Evolutionary conservation across 2,329 filamentous ascomycete genomes (phyloP).

Genomic region (Cadophora malorum): DNA sequence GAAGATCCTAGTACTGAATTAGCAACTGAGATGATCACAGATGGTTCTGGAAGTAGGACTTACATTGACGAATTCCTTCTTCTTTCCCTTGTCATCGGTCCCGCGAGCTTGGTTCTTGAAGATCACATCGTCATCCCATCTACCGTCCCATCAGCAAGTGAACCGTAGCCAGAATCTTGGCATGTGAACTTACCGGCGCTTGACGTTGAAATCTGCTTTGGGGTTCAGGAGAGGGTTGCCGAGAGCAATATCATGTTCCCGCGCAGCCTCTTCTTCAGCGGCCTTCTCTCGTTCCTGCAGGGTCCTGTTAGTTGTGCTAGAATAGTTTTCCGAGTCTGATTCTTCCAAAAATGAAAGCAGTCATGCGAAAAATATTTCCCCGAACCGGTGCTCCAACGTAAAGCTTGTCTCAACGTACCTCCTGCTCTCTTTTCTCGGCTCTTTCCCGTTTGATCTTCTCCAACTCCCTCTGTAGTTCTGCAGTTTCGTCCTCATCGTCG

Average conservation of each 20-base stretch:
- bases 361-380: too few species aligned
- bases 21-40: constrained; percentile 24
- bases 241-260: constrained; percentile 86
- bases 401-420: constrained; percentile 59
- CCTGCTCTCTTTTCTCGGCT: constrained; percentile 76
- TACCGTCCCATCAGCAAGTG: constrained; percentile 29
- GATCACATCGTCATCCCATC: constrained; percentile 98
- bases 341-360: neutral
- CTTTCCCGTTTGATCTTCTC: constrained; percentile 92
- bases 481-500: constrained; percentile 81
- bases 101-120: constrained; percentile 99
- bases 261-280: constrained; percentile 81
- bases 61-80: constrained; percentile 96
- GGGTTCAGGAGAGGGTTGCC: constrained; percentile 90
- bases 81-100: constrained; percentile 87
- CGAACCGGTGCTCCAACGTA: too few species aligned
- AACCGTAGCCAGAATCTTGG: neutral
- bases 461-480: constrained; percentile 88
- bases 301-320: constrained; percentile 26
- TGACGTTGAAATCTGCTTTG: constrained; percentile 85
- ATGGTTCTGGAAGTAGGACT: constrained; percentile 46
- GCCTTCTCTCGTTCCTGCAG: constrained; percentile 76
- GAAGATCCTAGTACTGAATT: constrained; percentile 65
- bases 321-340: neutral
- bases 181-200: constrained; percentile 60